These are phyloP conservation scores for Castanopsis chinensis DNA, from an alignment of 306 rosid species.

Conservation along the genomic window DNA sequence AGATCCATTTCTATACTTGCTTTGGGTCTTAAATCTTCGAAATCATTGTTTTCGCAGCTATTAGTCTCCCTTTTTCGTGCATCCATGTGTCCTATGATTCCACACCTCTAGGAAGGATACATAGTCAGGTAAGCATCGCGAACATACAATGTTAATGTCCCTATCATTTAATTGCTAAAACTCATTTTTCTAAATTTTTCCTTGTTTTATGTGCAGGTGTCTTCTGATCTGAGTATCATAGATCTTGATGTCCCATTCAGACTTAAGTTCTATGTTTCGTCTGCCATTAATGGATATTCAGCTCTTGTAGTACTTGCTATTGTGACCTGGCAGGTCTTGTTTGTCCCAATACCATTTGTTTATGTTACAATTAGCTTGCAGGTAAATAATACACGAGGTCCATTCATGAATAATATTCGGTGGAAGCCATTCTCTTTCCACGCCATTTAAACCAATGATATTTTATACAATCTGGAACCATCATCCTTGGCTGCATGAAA, in stretches of 20 bases:
- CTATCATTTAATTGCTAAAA: background rate
- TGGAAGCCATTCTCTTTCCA: too few species aligned
- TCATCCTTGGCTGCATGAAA: background rate
- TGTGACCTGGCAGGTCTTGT: constrained; percentile 54
- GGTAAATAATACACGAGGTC: constrained; percentile 31
- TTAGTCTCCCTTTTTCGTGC: constrained; percentile 13
- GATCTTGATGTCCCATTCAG: constrained; percentile 50
- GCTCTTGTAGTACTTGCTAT: constrained; percentile 38
- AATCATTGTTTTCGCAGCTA: constrained; percentile 33
- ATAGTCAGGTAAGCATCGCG: constrained; percentile 43
- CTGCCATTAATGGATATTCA: constrained; percentile 12
- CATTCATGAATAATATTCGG: background rate
- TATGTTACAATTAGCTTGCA: constrained; percentile 36
- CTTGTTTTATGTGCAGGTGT: constrained; percentile 33
- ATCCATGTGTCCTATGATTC: constrained; percentile 62
- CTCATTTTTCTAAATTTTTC: background rate
- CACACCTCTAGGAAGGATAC: constrained; percentile 66
- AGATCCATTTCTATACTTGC: constrained; percentile 25
- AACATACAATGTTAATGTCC: background rate
- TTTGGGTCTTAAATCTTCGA: constrained; percentile 44
- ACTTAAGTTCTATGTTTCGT: constrained; percentile 19
- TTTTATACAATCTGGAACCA: background rate
- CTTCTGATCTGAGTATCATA: constrained; percentile 46
- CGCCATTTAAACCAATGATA: background rate
- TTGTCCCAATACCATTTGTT: constrained; percentile 43